Evolutionary conservation across 164 flowering plant species (phyloP).

Genomic region (grape (Vitis vinifera)): DNA sequence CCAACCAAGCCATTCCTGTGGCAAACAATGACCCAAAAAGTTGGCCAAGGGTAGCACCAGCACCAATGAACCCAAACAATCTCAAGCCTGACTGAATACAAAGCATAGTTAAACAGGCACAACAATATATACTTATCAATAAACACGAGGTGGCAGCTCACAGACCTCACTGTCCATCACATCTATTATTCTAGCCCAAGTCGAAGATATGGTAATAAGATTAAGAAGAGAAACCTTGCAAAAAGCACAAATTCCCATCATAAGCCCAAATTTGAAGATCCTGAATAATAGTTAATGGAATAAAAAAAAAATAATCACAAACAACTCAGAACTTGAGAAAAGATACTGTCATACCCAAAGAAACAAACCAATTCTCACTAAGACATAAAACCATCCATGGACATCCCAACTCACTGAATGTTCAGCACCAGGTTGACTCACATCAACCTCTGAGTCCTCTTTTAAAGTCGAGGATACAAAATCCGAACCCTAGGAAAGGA

Average conservation of each 20-base stretch:
- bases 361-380: slow-evolving; percentile 82
- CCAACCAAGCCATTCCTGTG: slow-evolving; percentile 86
- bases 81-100: slow-evolving; percentile 96
- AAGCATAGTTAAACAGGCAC: slow-evolving; percentile 21
- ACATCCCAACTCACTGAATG: slow-evolving; percentile 44
- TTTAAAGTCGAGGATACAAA: slow-evolving; percentile 24
- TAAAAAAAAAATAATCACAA: background rate
- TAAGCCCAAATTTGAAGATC: background rate
- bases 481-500: slow-evolving; percentile 32
- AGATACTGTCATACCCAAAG: slow-evolving; percentile 71
- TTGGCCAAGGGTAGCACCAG: slow-evolving; percentile 99
- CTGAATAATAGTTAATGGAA: background rate
- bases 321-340: slow-evolving; percentile 1
- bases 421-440: slow-evolving; percentile 30
- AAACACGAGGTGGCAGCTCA: slow-evolving; percentile 13
- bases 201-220: slow-evolving; percentile 93
- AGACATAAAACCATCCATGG: slow-evolving; percentile 76
- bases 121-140: background rate
- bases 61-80: slow-evolving; percentile 98
- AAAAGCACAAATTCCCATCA: slow-evolving; percentile 15
- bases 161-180: slow-evolving; percentile 93
- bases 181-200: slow-evolving; percentile 99
- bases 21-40: slow-evolving; percentile 96
- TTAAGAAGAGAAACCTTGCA: slow-evolving; percentile 87
- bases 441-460: slow-evolving; percentile 36